Conservation (phyloP, 768 basidiomycete species). For the Termitomyces sp. region DNA sequence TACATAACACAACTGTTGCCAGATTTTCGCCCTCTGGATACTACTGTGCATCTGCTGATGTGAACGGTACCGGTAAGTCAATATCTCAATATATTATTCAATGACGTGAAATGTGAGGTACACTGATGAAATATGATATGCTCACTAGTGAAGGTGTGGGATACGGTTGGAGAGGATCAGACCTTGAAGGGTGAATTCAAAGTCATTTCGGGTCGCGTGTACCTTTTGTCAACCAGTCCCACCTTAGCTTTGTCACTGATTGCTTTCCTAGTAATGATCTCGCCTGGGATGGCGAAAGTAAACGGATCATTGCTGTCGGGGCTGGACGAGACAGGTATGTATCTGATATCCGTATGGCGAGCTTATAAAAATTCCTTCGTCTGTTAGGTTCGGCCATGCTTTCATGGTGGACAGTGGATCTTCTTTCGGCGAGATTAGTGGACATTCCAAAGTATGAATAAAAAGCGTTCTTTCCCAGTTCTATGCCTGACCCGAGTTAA, state of each 20-base stretch:
- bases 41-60: constrained; percentile 91
- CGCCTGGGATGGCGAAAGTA: constrained; percentile 95
- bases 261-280: constrained; percentile 69
- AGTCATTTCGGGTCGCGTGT: constrained; percentile 71
- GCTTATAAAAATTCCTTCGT: neutral
- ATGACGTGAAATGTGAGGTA: neutral
- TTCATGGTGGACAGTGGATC: constrained; percentile 83
- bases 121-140: neutral
- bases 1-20: constrained; percentile 82
- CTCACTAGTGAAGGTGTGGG: constrained; percentile 81
- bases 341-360: neutral
- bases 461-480: neutral
- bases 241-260: neutral
- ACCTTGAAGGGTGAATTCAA: constrained; percentile 76
- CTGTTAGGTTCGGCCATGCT: constrained; percentile 69
- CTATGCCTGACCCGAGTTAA: neutral
- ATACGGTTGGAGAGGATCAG: constrained; percentile 82
- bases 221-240: constrained; percentile 16
- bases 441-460: constrained; percentile 75
- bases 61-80: constrained; percentile 65
- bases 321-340: constrained; percentile 84
- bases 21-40: constrained; percentile 90
- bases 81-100: no score
- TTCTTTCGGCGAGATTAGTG: constrained; percentile 82
- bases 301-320: constrained; percentile 92